Percentiles rank a stretch among this genome's conserved stretches.
These are phyloP conservation scores for Trichoderma afroharzianum DNA, from an alignment of 2,329 filamentous ascomycete genomes.

Conservation along the genomic window DNA sequence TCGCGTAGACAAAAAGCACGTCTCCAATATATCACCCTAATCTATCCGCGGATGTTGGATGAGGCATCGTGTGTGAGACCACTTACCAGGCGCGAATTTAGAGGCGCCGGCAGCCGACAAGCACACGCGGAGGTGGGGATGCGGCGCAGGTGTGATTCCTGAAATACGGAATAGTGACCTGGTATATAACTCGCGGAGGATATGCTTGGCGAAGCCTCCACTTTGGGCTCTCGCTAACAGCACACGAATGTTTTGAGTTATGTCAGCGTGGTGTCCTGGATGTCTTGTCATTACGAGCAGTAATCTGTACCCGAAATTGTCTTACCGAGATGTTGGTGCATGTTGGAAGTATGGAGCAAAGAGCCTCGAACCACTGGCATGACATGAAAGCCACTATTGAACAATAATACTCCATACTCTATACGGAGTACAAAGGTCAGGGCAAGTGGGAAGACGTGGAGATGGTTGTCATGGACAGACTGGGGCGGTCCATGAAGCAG, in stretches of 20 bases:
- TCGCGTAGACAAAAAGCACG: background rate
- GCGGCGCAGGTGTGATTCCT: background rate
- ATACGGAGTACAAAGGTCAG: background rate
- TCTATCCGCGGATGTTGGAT: background rate
- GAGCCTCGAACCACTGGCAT: background rate
- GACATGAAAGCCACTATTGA: background rate
- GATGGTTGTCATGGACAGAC: constrained; percentile 2
- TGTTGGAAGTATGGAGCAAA: background rate
- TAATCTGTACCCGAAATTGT: background rate
- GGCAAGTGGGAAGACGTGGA: background rate
- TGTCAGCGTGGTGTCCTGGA: background rate
- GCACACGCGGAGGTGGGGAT: constrained; percentile 12
- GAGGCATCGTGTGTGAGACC: constrained; percentile 11
- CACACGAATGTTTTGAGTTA: background rate
- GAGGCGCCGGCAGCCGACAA: constrained; percentile 3
- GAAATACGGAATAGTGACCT: background rate
- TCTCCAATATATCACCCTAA: background rate
- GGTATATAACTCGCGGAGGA: background rate
- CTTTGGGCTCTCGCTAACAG: background rate
- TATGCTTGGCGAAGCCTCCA: background rate
- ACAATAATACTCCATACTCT: background rate
- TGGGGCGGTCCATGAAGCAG: constrained; percentile 21
- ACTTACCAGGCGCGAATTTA: constrained; percentile 3
- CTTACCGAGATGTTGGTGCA: background rate
- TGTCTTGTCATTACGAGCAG: background rate